phyloP scores from a whole-genome alignment of 164 flowering plant species.

The Umbilicus rupestris region DNA sequence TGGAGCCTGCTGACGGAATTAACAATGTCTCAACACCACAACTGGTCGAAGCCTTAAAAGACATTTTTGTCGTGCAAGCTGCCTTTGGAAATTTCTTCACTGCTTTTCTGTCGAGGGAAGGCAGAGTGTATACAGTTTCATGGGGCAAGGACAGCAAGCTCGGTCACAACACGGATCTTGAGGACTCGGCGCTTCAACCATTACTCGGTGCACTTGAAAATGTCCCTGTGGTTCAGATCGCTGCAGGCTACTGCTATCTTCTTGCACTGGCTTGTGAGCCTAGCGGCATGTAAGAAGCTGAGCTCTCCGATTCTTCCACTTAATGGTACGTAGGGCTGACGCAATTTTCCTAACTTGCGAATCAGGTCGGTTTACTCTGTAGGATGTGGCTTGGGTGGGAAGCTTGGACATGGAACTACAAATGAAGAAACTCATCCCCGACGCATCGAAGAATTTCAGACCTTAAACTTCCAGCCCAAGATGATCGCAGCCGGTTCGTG shows the following conservation, averaged over 20 bases:
- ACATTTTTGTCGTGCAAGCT: conserved; percentile 89
- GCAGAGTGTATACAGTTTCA: conserved; percentile 84
- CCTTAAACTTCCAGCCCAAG: conserved; percentile 71
- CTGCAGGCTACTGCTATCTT: conserved; percentile 98
- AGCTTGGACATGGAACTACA: conserved; percentile 88
- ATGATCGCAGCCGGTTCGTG: conserved; percentile 97
- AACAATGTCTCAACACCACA: conserved; percentile 57
- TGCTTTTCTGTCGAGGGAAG: conserved; percentile 91
- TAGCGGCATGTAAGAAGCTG: conserved; percentile 85
- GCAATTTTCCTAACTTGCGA: not conserved
- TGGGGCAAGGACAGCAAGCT: conserved; percentile 88
- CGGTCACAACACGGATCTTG: conserved; percentile 81
- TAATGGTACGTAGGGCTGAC: no score
- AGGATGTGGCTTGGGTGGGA: conserved; percentile 98
- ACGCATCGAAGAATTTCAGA: conserved; percentile 67
- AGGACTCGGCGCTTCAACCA: conserved; percentile 70
- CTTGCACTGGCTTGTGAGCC: conserved; percentile 88
- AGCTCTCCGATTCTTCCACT: conserved; percentile 17
- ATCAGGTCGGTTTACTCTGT: conserved; percentile 96
- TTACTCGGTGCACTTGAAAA: conserved; percentile 76
- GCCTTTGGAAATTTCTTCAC: conserved; percentile 94
- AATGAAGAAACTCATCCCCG: conserved; percentile 80
- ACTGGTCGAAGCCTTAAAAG: conserved; percentile 67
- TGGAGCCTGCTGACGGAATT: conserved; percentile 58
- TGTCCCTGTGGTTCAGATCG: conserved; percentile 89